Conservation (phyloP, 2,329 filamentous ascomycete genomes). For the Hysterium pulicare region DNA sequence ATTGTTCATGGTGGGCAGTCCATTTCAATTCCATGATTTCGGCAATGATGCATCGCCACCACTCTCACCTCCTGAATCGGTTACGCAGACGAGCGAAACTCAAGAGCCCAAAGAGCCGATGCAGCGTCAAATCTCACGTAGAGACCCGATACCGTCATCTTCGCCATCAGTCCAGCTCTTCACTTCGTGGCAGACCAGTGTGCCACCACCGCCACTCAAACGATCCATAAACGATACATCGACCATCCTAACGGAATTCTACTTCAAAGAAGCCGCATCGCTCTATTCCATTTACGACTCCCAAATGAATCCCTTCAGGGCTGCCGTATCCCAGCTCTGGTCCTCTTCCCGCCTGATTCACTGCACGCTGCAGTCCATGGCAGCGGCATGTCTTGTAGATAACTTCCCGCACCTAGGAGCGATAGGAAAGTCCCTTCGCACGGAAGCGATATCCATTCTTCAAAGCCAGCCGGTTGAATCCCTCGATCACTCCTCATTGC, state of each 20-base stretch:
- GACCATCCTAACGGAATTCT: neutral
- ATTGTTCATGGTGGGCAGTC: neutral
- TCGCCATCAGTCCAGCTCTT: too few relatives aligned
- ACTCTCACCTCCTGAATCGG: neutral
- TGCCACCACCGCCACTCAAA: neutral
- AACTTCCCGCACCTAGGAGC: neutral
- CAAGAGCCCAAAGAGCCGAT: too few relatives aligned
- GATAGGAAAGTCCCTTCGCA: neutral
- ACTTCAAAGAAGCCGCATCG: neutral
- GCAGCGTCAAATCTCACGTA: too few relatives aligned
- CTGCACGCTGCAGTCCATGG: neutral
- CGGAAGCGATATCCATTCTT: neutral
- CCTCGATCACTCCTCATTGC: neutral
- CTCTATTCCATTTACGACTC: slow-evolving; percentile 1
- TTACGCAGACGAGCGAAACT: neutral
- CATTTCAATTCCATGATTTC: neutral
- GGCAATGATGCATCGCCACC: neutral
- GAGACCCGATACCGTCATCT: too few relatives aligned
- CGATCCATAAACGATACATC: neutral
- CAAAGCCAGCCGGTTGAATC: neutral
- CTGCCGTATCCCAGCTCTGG: neutral
- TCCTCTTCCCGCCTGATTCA: neutral
- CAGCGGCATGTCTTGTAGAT: neutral
- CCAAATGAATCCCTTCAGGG: neutral
- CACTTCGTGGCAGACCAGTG: too few relatives aligned